Conservation (phyloP, 371 early-diverging fungal species). For the Mortierella sp. region DNA sequence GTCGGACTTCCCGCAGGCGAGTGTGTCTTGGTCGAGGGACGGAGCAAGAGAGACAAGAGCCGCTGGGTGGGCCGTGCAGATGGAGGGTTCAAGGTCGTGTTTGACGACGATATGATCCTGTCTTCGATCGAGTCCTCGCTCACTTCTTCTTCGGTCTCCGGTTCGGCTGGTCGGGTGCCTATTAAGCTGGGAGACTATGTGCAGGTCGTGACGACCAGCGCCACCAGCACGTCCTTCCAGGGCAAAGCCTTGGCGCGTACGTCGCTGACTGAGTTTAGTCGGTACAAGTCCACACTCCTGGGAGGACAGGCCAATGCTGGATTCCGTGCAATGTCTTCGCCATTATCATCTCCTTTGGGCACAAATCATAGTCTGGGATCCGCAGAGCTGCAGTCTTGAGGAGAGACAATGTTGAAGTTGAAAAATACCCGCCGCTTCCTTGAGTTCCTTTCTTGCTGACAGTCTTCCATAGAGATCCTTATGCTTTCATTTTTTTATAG, state of each 20-base stretch:
- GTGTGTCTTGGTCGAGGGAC: constrained; percentile 76
- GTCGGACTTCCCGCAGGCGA: constrained; percentile 62
- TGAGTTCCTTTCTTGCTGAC: too few relatives aligned
- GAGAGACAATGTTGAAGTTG: background rate
- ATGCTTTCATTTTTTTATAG: too few relatives aligned
- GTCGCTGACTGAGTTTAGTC: constrained; percentile 33
- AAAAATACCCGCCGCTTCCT: background rate
- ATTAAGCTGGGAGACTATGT: constrained; percentile 56
- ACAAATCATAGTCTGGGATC: constrained; percentile 14
- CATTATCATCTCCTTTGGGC: constrained; percentile 6
- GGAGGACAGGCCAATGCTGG: background rate
- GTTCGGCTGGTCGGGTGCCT: constrained; percentile 21
- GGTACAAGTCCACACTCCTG: constrained; percentile 21
- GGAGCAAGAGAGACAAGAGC: constrained; percentile 59
- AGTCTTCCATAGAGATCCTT: too few relatives aligned
- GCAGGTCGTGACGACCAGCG: constrained; percentile 45
- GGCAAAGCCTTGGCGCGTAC: constrained; percentile 50
- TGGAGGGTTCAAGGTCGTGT: constrained; percentile 68
- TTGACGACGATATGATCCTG: constrained; percentile 48
- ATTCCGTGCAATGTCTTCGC: background rate
- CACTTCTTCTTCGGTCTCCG: background rate
- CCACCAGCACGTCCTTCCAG: constrained; percentile 53
- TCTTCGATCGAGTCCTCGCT: constrained; percentile 40
- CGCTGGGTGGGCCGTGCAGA: constrained; percentile 66
- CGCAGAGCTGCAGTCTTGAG: constrained; percentile 9